Evolutionary conservation across 129 eudicot genomes (phyloP).

Genomic region (Ambrosia trifida): DNA sequence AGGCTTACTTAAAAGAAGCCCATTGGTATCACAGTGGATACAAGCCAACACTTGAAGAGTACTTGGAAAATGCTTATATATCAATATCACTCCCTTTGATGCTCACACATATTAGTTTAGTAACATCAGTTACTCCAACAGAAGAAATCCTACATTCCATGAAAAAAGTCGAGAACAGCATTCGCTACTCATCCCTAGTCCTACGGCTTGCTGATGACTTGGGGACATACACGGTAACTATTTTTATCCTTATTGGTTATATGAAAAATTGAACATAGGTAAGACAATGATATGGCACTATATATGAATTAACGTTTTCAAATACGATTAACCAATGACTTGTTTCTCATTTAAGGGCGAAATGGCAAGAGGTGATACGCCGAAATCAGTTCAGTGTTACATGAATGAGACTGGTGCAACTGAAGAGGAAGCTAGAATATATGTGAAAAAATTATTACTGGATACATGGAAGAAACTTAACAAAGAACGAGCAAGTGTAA

Average conservation of each 20-base stretch:
- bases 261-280: too few species aligned
- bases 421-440: constrained; percentile 27
- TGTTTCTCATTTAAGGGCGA: constrained; percentile 13
- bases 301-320: neutral
- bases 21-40: constrained; percentile 38
- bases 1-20: constrained; percentile 31
- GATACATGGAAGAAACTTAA: constrained; percentile 38
- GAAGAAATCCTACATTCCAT: constrained; percentile 29
- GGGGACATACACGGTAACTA: constrained; percentile 31
- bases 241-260: neutral
- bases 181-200: neutral
- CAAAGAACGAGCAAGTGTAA: constrained; percentile 13
- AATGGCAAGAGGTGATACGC: constrained; percentile 32
- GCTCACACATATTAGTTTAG: constrained; percentile 20
- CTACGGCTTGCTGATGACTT: constrained; percentile 11
- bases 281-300: too few species aligned
- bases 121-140: constrained; percentile 4
- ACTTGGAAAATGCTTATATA: constrained; percentile 41
- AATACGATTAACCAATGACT: neutral
- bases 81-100: constrained; percentile 36
- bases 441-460: constrained; percentile 14
- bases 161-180: constrained; percentile 20
- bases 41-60: constrained; percentile 46
- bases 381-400: constrained; percentile 36
- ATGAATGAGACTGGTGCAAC: constrained; percentile 35